These are phyloP conservation scores for Xylaria multiplex DNA, from an alignment of 2,329 filamentous ascomycete genomes.

Conservation along the genomic window DNA sequence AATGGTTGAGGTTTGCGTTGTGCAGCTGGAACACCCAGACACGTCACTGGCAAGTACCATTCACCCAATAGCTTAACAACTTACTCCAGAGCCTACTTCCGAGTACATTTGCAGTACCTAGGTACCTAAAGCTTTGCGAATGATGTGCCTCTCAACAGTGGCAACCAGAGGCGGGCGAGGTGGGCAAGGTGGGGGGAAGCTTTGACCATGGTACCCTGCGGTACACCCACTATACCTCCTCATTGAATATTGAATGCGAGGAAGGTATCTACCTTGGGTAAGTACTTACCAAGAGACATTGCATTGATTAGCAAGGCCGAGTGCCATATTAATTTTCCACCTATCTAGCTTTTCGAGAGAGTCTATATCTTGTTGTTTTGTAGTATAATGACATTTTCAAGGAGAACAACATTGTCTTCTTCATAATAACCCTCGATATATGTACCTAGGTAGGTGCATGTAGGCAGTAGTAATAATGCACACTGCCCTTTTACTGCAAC, in stretches of 20 bases:
- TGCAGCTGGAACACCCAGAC: constrained; percentile 19
- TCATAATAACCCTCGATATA: too few relatives aligned
- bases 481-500: too few relatives aligned
- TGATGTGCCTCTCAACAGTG: not conserved
- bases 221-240: too few relatives aligned
- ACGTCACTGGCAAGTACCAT: constrained; percentile 19
- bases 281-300: not conserved
- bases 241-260: too few relatives aligned
- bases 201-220: constrained; percentile 17
- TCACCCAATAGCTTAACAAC: not conserved
- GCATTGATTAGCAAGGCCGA: too few relatives aligned
- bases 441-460: too few relatives aligned
- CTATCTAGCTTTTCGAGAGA: too few relatives aligned
- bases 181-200: constrained; percentile 14
- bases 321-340: too few relatives aligned
- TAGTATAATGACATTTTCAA: too few relatives aligned
- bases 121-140: not conserved
- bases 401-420: too few relatives aligned
- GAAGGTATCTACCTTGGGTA: not conserved
- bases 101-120: not conserved
- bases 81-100: not conserved
- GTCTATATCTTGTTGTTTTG: too few relatives aligned
- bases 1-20: constrained; percentile 36
- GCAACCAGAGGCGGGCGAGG: not conserved
- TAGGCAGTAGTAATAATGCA: too few relatives aligned